Conservation (phyloP, 257 asterid species). For the Coffea canephora region DNA sequence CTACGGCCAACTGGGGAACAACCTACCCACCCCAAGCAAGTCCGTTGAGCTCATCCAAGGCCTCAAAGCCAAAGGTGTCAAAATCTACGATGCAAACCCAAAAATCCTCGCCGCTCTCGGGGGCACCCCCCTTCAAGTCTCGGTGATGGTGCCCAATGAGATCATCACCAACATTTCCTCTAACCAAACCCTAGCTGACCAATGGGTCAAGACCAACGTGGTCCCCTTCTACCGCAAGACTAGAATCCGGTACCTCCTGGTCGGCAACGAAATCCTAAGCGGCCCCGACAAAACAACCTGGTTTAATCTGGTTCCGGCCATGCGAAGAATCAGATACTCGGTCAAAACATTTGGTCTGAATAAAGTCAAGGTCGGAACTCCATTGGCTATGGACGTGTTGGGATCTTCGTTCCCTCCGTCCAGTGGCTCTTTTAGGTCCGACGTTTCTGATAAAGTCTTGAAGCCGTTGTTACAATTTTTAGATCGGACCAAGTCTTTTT, state of each 20-base stretch:
- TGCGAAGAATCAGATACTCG: constrained; percentile 60
- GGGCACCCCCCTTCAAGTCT: constrained; percentile 60
- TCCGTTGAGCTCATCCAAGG: constrained; percentile 55
- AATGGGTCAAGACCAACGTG: constrained; percentile 69
- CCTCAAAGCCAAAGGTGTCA: constrained; percentile 64
- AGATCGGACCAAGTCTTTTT: constrained; percentile 67
- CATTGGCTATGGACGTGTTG: constrained; percentile 70
- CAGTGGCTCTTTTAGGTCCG: constrained; percentile 65
- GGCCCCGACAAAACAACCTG: constrained; percentile 67
- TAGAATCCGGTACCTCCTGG: constrained; percentile 78
- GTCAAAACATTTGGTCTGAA: constrained; percentile 50
- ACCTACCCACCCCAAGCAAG: constrained; percentile 54
- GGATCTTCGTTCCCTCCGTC: constrained; percentile 88
- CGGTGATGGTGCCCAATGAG: constrained; percentile 81
- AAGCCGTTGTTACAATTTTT: constrained; percentile 60
- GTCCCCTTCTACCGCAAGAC: constrained; percentile 65
- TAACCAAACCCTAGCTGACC: constrained; percentile 62
- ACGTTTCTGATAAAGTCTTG: constrained; percentile 47
- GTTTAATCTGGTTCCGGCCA: constrained; percentile 86
- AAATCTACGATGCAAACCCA: constrained; percentile 72
- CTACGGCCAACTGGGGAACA: constrained; percentile 91
- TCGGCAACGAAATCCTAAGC: constrained; percentile 89
- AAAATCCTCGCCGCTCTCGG: constrained; percentile 60
- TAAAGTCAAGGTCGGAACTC: constrained; percentile 77
- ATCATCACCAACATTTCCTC: constrained; percentile 62